Evolutionary conservation across 495 filamentous ascomycete genomes (phyloP).

Genomic region (Lasiosphaeriaceae sp.): DNA sequence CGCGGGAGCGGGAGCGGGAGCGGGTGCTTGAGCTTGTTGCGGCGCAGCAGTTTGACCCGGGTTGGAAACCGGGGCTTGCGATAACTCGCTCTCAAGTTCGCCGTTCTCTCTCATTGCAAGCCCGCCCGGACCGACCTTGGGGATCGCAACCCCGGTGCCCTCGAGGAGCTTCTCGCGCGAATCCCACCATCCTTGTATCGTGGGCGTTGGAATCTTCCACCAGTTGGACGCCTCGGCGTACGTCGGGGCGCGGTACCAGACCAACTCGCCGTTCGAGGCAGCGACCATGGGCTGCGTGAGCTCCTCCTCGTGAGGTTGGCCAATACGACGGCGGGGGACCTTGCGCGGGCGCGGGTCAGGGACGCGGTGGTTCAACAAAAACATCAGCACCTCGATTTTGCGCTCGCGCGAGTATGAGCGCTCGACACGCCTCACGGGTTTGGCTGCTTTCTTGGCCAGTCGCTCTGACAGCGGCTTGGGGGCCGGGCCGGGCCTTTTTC

Average conservation of each 20-base stretch:
- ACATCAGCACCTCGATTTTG: slow-evolving; percentile 29
- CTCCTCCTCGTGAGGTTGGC: slow-evolving; percentile 18
- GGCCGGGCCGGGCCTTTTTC: slow-evolving; percentile 16
- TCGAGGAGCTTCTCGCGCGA: slow-evolving; percentile 23
- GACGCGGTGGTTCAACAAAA: slow-evolving; percentile 23
- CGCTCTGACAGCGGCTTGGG: slow-evolving; percentile 21
- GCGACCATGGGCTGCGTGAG: not conserved
- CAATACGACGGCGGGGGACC: slow-evolving; percentile 19
- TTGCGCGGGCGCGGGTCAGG: slow-evolving; percentile 6
- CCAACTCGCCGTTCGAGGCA: slow-evolving; percentile 10
- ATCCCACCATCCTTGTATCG: slow-evolving; percentile 28
- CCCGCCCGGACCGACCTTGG: not conserved
- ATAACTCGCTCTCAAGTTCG: too few species aligned
- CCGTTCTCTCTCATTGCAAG: too few species aligned
- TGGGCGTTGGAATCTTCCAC: slow-evolving; percentile 24
- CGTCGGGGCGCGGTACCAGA: slow-evolving; percentile 24
- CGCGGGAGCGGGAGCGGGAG: too few species aligned
- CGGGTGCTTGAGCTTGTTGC: too few species aligned
- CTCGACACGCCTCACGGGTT: slow-evolving; percentile 20
- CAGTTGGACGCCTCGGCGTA: slow-evolving; percentile 23
- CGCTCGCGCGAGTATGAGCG: slow-evolving; percentile 21
- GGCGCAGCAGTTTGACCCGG: too few species aligned
- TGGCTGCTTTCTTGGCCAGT: slow-evolving; percentile 12
- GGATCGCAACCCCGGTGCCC: slow-evolving; percentile 22
- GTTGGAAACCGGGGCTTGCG: too few species aligned